phyloP scores from a whole-genome alignment of 73 alveolate genomes.

The Blepharisma japonicum region DNA sequence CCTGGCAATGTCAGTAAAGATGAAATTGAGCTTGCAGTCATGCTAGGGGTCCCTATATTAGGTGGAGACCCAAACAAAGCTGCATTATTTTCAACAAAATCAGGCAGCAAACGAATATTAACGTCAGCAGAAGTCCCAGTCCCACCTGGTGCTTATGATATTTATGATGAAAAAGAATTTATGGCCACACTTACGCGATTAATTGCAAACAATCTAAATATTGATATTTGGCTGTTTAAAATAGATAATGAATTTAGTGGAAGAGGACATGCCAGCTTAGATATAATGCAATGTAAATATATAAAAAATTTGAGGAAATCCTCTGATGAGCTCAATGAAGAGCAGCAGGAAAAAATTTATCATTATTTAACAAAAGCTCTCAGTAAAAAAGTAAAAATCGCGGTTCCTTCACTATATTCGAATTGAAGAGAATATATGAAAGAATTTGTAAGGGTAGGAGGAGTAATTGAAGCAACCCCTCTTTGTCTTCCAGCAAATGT shows the following conservation, averaged over 20 bases:
- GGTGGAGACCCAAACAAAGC: slow-evolving; percentile 94
- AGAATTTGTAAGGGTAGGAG: slow-evolving; percentile 87
- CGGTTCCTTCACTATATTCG: slow-evolving; percentile 78
- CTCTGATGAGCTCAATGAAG: slow-evolving; percentile 65
- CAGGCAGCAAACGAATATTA: slow-evolving; percentile 92
- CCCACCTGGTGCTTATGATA: slow-evolving; percentile 93
- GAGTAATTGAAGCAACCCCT: slow-evolving; percentile 97
- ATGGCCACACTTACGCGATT: slow-evolving; percentile 83
- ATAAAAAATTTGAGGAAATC: slow-evolving; percentile 67
- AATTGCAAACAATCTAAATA: slow-evolving; percentile 86
- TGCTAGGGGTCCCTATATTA: slow-evolving; percentile 85
- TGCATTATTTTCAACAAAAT: slow-evolving; percentile 89
- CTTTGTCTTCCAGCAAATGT: slow-evolving; percentile 70
- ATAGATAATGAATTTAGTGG: slow-evolving; percentile 96
- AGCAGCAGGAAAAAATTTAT: slow-evolving; percentile 66
- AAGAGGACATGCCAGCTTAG: slow-evolving; percentile 95
- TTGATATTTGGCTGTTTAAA: slow-evolving; percentile 94
- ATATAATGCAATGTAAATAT: slow-evolving; percentile 69
- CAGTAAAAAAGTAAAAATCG: slow-evolving; percentile 88
- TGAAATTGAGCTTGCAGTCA: slow-evolving; percentile 88
- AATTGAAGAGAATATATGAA: slow-evolving; percentile 88
- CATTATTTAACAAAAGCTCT: slow-evolving; percentile 72
- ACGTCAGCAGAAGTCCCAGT: slow-evolving; percentile 90
- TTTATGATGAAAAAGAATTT: slow-evolving; percentile 95
- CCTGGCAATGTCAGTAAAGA: slow-evolving; percentile 92